Evolutionary conservation across 2,329 filamentous ascomycete genomes (phyloP), one percentile per base, ranked within the genome.

Genomic region (Scedosporium dehoogii): DNA sequence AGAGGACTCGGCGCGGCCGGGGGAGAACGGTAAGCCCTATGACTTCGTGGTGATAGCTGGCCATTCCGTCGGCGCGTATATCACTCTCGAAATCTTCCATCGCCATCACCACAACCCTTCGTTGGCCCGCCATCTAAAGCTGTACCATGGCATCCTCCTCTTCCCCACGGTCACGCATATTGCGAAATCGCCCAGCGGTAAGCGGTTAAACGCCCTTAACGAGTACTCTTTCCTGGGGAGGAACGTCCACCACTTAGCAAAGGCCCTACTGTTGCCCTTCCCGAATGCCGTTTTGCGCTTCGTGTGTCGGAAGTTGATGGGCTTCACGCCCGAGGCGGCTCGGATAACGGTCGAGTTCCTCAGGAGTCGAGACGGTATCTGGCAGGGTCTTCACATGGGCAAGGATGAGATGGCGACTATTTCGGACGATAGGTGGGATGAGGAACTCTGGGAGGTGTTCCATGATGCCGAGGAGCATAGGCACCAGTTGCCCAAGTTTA

Each of bases 81-180:
- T 92, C 21, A 76, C 82, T 2, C 82, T 91, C 65, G 88, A 92
- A 70, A 74, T 89, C 33, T 81, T 90, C 58, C 77, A 85, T 64
- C 77, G 84, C 9, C 80, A 85, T 65, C 74, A 79, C 42, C 75
- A 75, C 44, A 67, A 74, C 46, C 69, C 71, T 0, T 64, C 66
- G 12, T 62, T 69, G 12, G 71, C 71, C 1, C 73, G 74, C n/a
- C 69, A 73, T 56, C 69, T 81, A n/a, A 71, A 69, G 10, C 73
- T 85, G 23, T 71, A 70, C 42, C 75, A 79, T 29, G 88, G 81
- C 1, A 78, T 91, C 51, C 77, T 92, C 62, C 78, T 92, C 18
- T 91, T 91, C 70, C 88, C 89, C 1, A 91, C 89, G 1, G 80
- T 92, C 44, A 81, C 86, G n/a, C 83, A 91, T 73, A 86, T 92